phyloP scores from a whole-genome alignment of 441 rosid species.

The Jatropha multifida region DNA sequence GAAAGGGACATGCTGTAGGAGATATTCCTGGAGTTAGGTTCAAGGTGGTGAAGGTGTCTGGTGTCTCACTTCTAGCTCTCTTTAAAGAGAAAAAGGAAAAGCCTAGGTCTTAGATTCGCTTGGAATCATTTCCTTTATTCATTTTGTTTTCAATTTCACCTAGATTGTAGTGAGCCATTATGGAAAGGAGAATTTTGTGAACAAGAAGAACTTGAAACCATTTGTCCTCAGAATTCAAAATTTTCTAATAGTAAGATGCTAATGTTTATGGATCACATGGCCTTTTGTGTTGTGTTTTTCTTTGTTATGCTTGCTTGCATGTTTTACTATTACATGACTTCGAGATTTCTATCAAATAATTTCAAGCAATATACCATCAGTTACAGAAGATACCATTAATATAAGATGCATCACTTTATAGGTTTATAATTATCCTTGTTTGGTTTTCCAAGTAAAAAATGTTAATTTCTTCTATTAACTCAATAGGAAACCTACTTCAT shows the following conservation, averaged over 20 bases:
- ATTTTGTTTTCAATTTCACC: background rate
- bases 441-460: background rate
- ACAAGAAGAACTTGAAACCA: background rate
- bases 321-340: too few species aligned
- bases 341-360: too few species aligned
- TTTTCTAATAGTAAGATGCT: background rate
- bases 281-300: too few species aligned
- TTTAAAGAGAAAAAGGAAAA: slow-evolving; percentile 81
- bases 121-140: background rate
- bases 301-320: too few species aligned
- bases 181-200: slow-evolving; percentile 9
- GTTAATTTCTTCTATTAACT: background rate
- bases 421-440: too few species aligned
- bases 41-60: slow-evolving; percentile 82
- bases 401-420: too few species aligned
- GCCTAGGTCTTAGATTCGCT: slow-evolving; percentile 54
- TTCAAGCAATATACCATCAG: too few species aligned
- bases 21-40: slow-evolving; percentile 86
- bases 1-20: slow-evolving; percentile 79
- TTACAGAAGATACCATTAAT: too few species aligned
- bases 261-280: too few species aligned
- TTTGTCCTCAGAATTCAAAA: slow-evolving; percentile 5
- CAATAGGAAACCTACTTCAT: background rate
- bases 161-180: background rate
- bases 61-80: slow-evolving; percentile 67